Base-by-base conservation (phyloP, 2,329 filamentous ascomycete genomes). In the Penicillium expansum region DNA sequence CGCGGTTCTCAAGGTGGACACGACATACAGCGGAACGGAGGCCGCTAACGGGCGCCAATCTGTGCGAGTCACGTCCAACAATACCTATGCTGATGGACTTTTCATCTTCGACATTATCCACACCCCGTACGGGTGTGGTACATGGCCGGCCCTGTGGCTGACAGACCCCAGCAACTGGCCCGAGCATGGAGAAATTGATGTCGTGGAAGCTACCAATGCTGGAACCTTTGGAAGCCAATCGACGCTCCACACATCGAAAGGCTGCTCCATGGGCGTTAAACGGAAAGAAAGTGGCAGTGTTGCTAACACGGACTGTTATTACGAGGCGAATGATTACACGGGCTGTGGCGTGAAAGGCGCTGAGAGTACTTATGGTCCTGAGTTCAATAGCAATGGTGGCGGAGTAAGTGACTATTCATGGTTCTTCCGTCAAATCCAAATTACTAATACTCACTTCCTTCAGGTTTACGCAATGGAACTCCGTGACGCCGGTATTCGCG, bases 61-160 rank as follows among this genome's bases (percentile, higher is more conserved):
- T 0, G 84, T 88, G 27, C 83, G 86, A 13, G 75, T 88, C 52
- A 79, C 83, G 56, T 87, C 85, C 38, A 86, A 83, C 67, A 77
- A 72, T 43, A 81, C 82, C 45, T 88, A 87, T 72, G 71, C 84
- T 64, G 71, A 69, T 33, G 86, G 86, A 0, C 80, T 88, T 20
- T 88, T 88, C 73, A 76, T 88, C 63, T 88, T 88, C 64, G 85
- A 88, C 66, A 75, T 88, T 60, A 77, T 80, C 58, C 86, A 88
- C 71, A 82, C 82, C 0, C 86, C 86, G 0, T 83, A 79, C 65
- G 85, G 84, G 32, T 88, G 86, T 69, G 84, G 80, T 8, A 84
- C 80, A 32, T 89, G 83, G 86, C 83, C 85, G 4, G 81, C 86
- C 0, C 78, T 90, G 14, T 89, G 87, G 86, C 77, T 89, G 5